Evolutionary conservation across 2,329 filamentous ascomycete species (phyloP).

Genomic region (Fusarium neocosmosporiellum): DNA sequence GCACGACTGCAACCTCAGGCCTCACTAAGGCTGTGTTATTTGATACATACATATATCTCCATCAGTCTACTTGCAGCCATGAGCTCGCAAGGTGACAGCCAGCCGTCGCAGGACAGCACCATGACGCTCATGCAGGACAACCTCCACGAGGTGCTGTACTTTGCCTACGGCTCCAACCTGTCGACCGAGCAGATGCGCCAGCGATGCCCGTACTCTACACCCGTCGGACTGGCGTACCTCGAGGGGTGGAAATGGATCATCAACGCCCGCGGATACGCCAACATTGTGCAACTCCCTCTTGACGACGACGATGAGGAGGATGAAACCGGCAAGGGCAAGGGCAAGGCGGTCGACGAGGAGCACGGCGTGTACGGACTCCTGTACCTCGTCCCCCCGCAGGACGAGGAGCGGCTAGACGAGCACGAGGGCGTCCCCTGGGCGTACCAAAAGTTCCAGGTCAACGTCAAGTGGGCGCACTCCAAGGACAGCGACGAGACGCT

Average conservation of each 20-base stretch:
- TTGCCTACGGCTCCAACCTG: conserved; percentile 78
- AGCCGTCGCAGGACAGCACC: conserved; percentile 50
- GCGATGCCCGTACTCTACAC: conserved; percentile 69
- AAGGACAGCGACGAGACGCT: conserved; percentile 39
- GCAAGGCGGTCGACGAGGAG: conserved; percentile 1
- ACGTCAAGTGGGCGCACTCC: conserved; percentile 46
- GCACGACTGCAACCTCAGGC: not conserved
- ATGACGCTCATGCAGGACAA: conserved; percentile 51
- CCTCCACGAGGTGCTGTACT: conserved; percentile 64
- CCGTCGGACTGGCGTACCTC: conserved; percentile 68
- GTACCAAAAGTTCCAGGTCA: conserved; percentile 64
- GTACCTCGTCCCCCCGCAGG: conserved; percentile 61
- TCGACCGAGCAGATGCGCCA: conserved; percentile 72
- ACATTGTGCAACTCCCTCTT: conserved; percentile 60
- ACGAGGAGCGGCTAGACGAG: conserved; percentile 64
- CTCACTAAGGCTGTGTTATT: not conserved
- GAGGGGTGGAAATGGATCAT: conserved; percentile 73
- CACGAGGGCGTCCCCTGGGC: conserved; percentile 73
- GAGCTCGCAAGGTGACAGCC: conserved; percentile 47
- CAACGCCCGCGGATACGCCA: conserved; percentile 74
- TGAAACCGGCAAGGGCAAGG: conserved; percentile 7
- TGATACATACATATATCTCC: conserved; percentile 4
- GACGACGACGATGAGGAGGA: conserved; percentile 13
- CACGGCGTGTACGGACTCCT: conserved; percentile 67
- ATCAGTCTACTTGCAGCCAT: conserved; percentile 26